Evolutionary conservation across 1,284 basidiomycete species (phyloP).

Genomic region (Grifola frondosa): DNA sequence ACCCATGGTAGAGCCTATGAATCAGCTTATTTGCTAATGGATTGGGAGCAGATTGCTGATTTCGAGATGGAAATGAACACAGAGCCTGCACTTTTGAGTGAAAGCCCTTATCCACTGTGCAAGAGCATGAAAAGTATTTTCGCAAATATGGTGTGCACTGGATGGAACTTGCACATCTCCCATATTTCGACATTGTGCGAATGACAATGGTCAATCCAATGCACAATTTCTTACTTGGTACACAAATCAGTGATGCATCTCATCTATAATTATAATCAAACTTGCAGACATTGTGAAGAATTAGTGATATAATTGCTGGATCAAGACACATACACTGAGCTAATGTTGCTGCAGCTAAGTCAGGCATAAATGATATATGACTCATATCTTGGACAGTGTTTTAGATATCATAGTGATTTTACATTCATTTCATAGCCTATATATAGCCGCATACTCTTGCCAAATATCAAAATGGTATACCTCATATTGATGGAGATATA

Average conservation of each 20-base stretch:
- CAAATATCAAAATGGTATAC: too few species aligned
- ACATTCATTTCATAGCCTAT: too few species aligned
- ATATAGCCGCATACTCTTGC: too few species aligned
- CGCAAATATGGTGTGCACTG: slow-evolving; percentile 25
- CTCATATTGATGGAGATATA: too few species aligned
- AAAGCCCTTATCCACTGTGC: slow-evolving; percentile 1
- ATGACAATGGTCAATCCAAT: slow-evolving; percentile 35
- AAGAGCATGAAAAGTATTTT: slow-evolving; percentile 20
- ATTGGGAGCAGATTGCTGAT: slow-evolving; percentile 13
- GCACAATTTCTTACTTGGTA: slow-evolving; percentile 35
- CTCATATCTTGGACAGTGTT: too few species aligned
- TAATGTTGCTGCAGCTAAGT: too few species aligned
- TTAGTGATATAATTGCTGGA: slow-evolving; percentile 32
- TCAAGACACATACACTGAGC: slow-evolving; percentile 21
- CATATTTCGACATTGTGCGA: slow-evolving; percentile 31
- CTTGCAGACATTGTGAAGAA: slow-evolving; percentile 31
- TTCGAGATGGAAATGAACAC: too few species aligned
- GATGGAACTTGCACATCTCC: slow-evolving; percentile 29
- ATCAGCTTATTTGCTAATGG: slow-evolving; percentile 17
- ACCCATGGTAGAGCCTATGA: not conserved
- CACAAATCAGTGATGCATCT: not conserved
- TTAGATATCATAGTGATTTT: too few species aligned
- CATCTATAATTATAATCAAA: slow-evolving; percentile 20
- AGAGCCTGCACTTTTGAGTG: too few species aligned
- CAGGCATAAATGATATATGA: too few species aligned